Conservation (phyloP, 148 eudicot genomes). For the Chenopodium quinoa region DNA sequence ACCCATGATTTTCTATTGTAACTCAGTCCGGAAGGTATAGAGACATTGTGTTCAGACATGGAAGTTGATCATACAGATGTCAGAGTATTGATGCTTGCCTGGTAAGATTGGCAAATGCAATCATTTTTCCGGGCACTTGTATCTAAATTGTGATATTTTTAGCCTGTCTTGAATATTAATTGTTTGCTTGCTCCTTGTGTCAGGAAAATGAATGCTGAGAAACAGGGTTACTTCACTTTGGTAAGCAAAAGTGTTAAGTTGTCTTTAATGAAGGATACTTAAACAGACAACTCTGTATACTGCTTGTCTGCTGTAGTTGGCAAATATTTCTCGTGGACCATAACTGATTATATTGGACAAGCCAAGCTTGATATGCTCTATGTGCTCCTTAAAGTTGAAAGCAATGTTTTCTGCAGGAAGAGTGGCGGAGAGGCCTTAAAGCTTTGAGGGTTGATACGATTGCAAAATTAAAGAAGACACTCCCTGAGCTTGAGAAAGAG, state of each 20-base stretch:
- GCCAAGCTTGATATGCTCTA: not conserved
- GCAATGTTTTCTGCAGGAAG: constrained; percentile 53
- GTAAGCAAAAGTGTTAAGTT: constrained; percentile 43
- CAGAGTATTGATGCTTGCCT: constrained; percentile 91
- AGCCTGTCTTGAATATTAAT: constrained; percentile 5
- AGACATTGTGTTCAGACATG: constrained; percentile 76
- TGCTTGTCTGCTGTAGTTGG: not conserved
- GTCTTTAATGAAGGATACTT: not conserved
- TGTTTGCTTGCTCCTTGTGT: constrained; percentile 12
- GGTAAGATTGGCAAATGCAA: constrained; percentile 39
- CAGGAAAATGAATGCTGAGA: constrained; percentile 96
- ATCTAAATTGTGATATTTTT: not conserved
- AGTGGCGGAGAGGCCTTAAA: constrained; percentile 89
- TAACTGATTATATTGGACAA: too few relatives aligned
- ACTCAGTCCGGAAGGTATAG: constrained; percentile 91
- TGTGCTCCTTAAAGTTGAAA: constrained; percentile 8
- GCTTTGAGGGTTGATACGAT: constrained; percentile 73
- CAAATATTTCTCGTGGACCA: too few relatives aligned
- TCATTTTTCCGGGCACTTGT: not conserved
- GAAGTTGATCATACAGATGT: constrained; percentile 83
- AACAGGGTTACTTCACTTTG: constrained; percentile 84
- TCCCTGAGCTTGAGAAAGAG: constrained; percentile 82
- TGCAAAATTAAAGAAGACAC: constrained; percentile 65
- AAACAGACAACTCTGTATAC: not conserved
- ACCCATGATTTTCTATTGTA: not conserved